These are phyloP conservation scores for Nakaseomyces delphensis DNA, from an alignment of 1,139 yeast species.

Conservation along the genomic window DNA sequence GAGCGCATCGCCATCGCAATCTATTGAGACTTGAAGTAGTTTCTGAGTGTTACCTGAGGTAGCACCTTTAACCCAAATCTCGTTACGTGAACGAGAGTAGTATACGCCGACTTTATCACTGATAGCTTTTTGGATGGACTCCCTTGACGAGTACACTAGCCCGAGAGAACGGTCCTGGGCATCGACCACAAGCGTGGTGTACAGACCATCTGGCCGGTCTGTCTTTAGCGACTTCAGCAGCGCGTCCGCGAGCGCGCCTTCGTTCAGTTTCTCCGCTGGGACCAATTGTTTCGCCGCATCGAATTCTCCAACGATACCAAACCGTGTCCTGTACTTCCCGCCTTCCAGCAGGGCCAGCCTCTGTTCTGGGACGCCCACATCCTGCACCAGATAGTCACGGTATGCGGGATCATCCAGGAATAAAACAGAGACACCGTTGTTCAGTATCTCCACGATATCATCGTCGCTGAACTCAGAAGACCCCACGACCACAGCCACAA, in stretches of 20 bases:
- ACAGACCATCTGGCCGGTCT: conserved; percentile 82
- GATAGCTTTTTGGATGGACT: conserved; percentile 74
- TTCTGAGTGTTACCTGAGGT: conserved; percentile 91
- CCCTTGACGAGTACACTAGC: conserved; percentile 78
- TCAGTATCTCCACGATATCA: conserved; percentile 51
- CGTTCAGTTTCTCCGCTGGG: conserved; percentile 16
- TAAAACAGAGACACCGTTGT: conserved; percentile 54
- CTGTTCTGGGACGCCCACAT: conserved; percentile 47
- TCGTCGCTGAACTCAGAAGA: conserved; percentile 27
- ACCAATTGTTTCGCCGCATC: conserved; percentile 13
- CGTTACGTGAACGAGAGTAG: conserved; percentile 79
- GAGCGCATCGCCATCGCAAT: conserved; percentile 89
- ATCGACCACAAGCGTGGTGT: conserved; percentile 76
- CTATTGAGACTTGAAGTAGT: conserved; percentile 55
- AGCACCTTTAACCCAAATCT: conserved; percentile 93
- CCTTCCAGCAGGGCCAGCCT: conserved; percentile 18
- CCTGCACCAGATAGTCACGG: conserved; percentile 34
- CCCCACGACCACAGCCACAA: conserved; percentile 11
- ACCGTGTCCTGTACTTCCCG: conserved; percentile 23
- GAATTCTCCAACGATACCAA: conserved; percentile 44
- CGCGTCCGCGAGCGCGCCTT: conserved; percentile 39
- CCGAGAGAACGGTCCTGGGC: conserved; percentile 64
- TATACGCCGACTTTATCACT: conserved; percentile 82
- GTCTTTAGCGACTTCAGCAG: conserved; percentile 55
- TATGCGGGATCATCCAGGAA: conserved; percentile 36